phyloP scores from a whole-genome alignment of 345 rosid species.

The Syzygium aromaticum region DNA sequence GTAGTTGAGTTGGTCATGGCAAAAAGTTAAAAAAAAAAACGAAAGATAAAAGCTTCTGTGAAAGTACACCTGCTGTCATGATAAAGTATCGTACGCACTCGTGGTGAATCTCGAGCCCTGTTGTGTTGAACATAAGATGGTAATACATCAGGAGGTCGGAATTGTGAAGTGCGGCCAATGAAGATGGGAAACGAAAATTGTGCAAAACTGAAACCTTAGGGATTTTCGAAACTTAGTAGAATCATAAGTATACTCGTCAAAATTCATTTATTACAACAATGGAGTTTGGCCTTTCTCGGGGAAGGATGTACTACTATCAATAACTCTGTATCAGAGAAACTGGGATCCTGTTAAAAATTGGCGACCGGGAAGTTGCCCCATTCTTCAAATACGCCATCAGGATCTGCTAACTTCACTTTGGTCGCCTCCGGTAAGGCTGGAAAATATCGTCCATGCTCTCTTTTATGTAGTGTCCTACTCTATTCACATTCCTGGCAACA shows the following conservation, averaged over 20 bases:
- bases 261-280: background rate
- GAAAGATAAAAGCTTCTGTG: background rate
- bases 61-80: background rate
- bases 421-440: slow-evolving; percentile 35
- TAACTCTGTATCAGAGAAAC: background rate
- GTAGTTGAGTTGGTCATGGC: background rate
- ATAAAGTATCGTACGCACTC: background rate
- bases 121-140: background rate
- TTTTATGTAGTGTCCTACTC: slow-evolving; percentile 44
- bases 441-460: slow-evolving; percentile 46
- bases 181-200: background rate
- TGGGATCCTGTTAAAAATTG: background rate
- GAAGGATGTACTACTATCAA: background rate
- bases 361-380: background rate
- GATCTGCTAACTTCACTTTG: slow-evolving; percentile 12
- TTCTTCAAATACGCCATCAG: background rate
- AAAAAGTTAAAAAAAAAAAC: background rate
- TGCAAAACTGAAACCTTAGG: background rate
- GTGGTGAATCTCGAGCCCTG: background rate
- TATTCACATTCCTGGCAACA: slow-evolving; percentile 41
- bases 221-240: background rate
- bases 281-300: background rate
- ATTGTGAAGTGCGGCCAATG: background rate
- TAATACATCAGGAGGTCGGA: background rate
- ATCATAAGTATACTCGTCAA: background rate